These are phyloP conservation scores for Pythium grandisporangium DNA, from an alignment of 352 stramenopile genomes.

Conservation along the genomic window DNA sequence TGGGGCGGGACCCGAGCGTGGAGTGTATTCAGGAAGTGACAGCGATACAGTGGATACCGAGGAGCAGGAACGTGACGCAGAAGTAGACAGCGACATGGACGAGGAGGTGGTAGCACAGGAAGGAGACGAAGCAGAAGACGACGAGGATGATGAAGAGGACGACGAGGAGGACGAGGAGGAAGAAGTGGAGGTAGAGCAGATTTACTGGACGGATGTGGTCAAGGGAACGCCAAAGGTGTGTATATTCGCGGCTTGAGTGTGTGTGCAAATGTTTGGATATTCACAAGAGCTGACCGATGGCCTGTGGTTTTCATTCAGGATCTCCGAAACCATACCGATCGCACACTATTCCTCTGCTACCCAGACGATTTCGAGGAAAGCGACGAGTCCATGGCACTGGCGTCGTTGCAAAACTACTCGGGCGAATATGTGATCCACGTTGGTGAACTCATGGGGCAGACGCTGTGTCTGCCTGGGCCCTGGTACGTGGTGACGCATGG, in stretches of 20 bases:
- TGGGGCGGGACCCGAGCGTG: slow-evolving; percentile 22
- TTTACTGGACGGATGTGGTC: slow-evolving; percentile 77
- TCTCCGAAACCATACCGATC: slow-evolving; percentile 64
- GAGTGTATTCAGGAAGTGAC: slow-evolving; percentile 11
- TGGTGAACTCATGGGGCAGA: slow-evolving; percentile 89
- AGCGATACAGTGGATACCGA: slow-evolving; percentile 20
- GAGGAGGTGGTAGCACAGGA: slow-evolving; percentile 7
- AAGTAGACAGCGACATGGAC: slow-evolving; percentile 10
- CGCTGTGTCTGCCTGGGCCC: slow-evolving; percentile 78
- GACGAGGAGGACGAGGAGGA: slow-evolving; percentile 37
- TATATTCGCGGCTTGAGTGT: not conserved
- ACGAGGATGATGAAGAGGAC: not conserved
- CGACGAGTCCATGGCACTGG: slow-evolving; percentile 82
- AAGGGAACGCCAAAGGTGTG: slow-evolving; percentile 62
- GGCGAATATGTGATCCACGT: slow-evolving; percentile 91
- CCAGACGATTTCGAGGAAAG: slow-evolving; percentile 88
- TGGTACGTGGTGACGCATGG: slow-evolving; percentile 33
- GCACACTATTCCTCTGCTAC: slow-evolving; percentile 91
- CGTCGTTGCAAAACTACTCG: slow-evolving; percentile 87
- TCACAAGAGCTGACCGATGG: too few species aligned
- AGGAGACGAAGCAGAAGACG: slow-evolving; percentile 7
- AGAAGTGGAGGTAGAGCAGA: slow-evolving; percentile 71
- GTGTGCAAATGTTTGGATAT: too few species aligned
- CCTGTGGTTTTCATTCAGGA: too few species aligned
- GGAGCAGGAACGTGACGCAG: slow-evolving; percentile 10